Evolutionary conservation across 306 rosid species (phyloP), one percentile per base, ranked within the genome.

Genomic region (Glycine tomentella): DNA sequence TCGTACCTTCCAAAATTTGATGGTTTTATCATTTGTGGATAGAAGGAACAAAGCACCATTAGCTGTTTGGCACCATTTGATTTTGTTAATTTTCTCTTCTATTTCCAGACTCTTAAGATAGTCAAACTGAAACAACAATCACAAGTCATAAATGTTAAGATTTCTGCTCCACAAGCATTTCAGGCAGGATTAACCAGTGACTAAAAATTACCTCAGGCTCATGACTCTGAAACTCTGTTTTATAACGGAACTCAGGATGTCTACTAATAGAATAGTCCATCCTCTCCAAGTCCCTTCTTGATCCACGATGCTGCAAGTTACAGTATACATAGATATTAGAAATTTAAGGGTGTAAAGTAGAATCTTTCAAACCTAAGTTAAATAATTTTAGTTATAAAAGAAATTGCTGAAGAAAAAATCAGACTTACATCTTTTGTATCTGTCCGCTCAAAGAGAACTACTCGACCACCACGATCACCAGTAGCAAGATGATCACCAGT

Each of bases 401-500:
- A 68, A 46, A 20, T 5, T 71, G 77, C 72, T 58, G 72, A 48
- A 76, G 58, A 76, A 77, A 81, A 71, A 81, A 17, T 63, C 25
- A 82, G 59, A 85, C 90, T 70, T 82, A 93, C 99, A 75, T 96
- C 97, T 90, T 93, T 93, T 67, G 87, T 25, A 90, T 96, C 98
- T 48, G 97, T 93, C 89, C 99, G 91, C 89, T 96, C 99, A 85
- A 96, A 96, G 51, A 96, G 99, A 84, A 96, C 99, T 73, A 96
- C 99, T 63, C 99, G 93, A 42, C 99, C 99, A 75, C 99, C 99
- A n/a, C 98, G 97, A 80, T 96, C 99, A 33, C 99, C 99, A 9
- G 99, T 96, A 81, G 98, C 99, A 79, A 96, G 99, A 90, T 93
- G 97, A 84, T 93, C 93, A 53, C 99, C 99, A 72, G 86, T 88